phyloP scores from a whole-genome alignment of 1,284 basidiomycete species.

The Ceratobasidium papillatum region DNA sequence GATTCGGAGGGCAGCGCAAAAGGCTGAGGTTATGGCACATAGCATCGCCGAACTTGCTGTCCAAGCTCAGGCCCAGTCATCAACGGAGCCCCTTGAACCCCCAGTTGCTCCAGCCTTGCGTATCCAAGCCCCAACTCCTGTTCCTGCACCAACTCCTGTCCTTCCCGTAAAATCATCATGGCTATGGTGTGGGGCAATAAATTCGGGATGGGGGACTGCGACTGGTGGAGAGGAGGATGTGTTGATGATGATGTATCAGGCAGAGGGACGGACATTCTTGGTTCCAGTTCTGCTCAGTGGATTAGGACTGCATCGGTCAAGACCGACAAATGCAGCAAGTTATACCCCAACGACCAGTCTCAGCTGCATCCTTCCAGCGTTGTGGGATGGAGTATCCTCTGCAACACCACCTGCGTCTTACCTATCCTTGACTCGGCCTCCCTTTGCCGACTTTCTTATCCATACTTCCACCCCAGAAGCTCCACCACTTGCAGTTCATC shows the following conservation, averaged over 20 bases:
- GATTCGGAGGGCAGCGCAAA: conserved; percentile 10
- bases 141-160: not conserved
- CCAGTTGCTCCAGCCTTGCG: not conserved
- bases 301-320: not conserved
- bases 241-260: conserved; percentile 26
- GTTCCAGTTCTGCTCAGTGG: conserved; percentile 24
- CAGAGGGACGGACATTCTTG: not conserved
- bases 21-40: conserved; percentile 7
- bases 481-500: conserved; percentile 22
- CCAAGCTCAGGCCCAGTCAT: not conserved
- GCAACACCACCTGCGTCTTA: not conserved
- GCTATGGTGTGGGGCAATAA: conserved; percentile 24
- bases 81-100: not conserved
- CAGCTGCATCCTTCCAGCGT: not conserved
- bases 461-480: conserved; percentile 19
- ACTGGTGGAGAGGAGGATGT: conserved; percentile 30
- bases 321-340: not conserved
- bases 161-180: not conserved
- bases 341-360: not conserved
- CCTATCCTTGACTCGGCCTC: not conserved
- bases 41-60: not conserved
- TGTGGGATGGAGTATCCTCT: conserved; percentile 20
- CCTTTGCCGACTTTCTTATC: conserved; percentile 20
- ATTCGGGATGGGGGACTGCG: conserved; percentile 28
- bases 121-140: conserved; percentile 3